Evolutionary conservation across 2,329 filamentous ascomycete species (phyloP).

Genomic region (Atkinsonella texensis): DNA sequence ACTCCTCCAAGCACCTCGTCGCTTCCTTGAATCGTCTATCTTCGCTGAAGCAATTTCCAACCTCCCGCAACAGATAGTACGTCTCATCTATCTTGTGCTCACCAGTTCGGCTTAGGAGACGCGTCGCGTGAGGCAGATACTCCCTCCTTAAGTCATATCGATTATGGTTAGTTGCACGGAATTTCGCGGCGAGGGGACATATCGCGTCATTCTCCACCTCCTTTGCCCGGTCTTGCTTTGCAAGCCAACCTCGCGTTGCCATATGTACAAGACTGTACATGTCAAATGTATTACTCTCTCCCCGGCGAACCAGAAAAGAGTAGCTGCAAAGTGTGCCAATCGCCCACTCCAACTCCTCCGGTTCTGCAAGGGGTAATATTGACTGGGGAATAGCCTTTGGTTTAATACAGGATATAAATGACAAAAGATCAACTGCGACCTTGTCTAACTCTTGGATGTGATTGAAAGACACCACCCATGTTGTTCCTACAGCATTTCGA

Average conservation of each 20-base stretch:
- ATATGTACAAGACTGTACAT: conserved; percentile 19
- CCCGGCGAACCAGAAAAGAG: conserved; percentile 12
- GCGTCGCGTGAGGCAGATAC: conserved; percentile 3
- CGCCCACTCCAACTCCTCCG: conserved; percentile 9
- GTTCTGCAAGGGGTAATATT: conserved; percentile 14
- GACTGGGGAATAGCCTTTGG: conserved; percentile 23
- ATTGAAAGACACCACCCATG: conserved; percentile 28
- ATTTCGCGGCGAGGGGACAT: not conserved
- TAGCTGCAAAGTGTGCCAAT: conserved; percentile 17
- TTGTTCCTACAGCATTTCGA: conserved; percentile 20
- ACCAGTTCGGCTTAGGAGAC: no score
- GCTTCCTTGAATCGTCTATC: no score
- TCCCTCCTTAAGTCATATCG: not conserved
- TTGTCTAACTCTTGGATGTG: conserved; percentile 18
- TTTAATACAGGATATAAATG: conserved; percentile 25
- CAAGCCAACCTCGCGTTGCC: conserved; percentile 13
- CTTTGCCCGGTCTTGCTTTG: conserved; percentile 1
- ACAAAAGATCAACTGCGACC: conserved; percentile 22
- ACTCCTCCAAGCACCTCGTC: no score
- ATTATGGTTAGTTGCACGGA: not conserved
- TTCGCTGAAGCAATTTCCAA: no score
- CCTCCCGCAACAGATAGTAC: no score
- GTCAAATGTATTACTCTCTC: conserved; percentile 11
- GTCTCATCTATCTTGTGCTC: no score
- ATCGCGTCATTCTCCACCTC: not conserved